phyloP scores from a whole-genome alignment of 805 yeast genomes.

The Barnettozyma wickerhamii region DNA sequence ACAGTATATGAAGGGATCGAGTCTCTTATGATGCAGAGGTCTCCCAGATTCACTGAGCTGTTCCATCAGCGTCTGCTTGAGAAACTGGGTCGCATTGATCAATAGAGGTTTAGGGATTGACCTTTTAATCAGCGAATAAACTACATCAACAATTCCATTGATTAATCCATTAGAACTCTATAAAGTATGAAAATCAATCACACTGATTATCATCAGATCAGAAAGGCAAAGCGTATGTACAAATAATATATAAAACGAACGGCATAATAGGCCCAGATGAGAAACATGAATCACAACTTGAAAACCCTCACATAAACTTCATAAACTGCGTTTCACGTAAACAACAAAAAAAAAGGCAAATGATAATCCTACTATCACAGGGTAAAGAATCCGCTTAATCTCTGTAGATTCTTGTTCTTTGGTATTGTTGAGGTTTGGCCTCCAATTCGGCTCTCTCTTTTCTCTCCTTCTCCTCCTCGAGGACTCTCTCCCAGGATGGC shows the following conservation, averaged over 20 bases:
- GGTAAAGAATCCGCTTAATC: conserved; percentile 14
- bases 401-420: conserved; percentile 34
- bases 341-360: not conserved
- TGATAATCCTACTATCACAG: too few relatives aligned
- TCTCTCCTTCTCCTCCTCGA: conserved; percentile 39
- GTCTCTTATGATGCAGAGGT: conserved; percentile 20
- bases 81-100: conserved; percentile 3
- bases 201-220: too few relatives aligned
- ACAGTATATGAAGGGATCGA: conserved; percentile 26
- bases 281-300: not conserved
- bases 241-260: too few relatives aligned
- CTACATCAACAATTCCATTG: too few relatives aligned
- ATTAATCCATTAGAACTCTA: not conserved
- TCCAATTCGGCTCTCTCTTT: conserved; percentile 15
- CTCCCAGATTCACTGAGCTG: conserved; percentile 4
- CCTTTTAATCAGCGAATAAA: too few relatives aligned
- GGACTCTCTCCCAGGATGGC: conserved; percentile 45
- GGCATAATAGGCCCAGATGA: too few relatives aligned
- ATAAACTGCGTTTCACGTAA: not conserved
- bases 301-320: not conserved
- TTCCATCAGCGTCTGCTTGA: conserved; percentile 11
- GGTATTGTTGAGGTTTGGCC: conserved; percentile 22
- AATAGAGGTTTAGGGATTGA: too few relatives aligned
- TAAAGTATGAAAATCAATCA: too few relatives aligned
- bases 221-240: not conserved